Evolutionary conservation across 768 basidiomycete genomes (phyloP).

Genomic region (Filobasidium floriforme): DNA sequence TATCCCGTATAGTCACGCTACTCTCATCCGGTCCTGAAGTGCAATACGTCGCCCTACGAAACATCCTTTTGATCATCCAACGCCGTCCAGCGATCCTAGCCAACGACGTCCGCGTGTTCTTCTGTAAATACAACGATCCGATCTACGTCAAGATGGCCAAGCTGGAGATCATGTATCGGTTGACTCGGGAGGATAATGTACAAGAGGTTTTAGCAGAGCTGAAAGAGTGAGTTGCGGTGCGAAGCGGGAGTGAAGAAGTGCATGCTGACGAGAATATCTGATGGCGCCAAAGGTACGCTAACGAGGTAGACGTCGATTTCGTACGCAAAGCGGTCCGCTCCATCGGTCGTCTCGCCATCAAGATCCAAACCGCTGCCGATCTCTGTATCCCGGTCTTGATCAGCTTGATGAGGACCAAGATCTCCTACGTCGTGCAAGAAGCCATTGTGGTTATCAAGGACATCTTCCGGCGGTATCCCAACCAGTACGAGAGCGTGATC

Average conservation of each 20-base stretch:
- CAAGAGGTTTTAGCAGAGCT: constrained; percentile 86
- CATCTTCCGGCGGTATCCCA: constrained; percentile 93
- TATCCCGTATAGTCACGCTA: constrained; percentile 74
- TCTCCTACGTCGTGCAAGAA: constrained; percentile 94
- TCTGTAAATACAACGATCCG: constrained; percentile 99
- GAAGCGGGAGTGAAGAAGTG: not conserved
- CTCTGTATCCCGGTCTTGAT: constrained; percentile 81
- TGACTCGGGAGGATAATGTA: constrained; percentile 90
- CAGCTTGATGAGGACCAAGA: constrained; percentile 80
- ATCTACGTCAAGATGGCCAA: constrained; percentile 98
- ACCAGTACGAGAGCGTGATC: constrained; percentile 92
- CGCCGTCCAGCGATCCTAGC: constrained; percentile 81
- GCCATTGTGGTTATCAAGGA: constrained; percentile 96
- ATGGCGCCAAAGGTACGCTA: constrained; percentile 65
- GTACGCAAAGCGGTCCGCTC: constrained; percentile 95
- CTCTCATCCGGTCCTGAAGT: constrained; percentile 97
- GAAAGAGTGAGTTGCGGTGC: constrained; percentile 62
- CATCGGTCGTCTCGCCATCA: constrained; percentile 95
- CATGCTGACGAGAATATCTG: not conserved
- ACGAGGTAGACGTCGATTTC: constrained; percentile 96
- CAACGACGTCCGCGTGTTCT: constrained; percentile 98
- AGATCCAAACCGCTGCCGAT: constrained; percentile 81
- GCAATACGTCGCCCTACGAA: constrained; percentile 93
- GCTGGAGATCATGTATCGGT: constrained; percentile 95
- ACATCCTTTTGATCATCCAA: constrained; percentile 95